Evolutionary conservation across 2,329 filamentous ascomycete genomes (phyloP), one percentile per base, ranked within the genome.

Genomic region (Cladophialophora psammophila): DNA sequence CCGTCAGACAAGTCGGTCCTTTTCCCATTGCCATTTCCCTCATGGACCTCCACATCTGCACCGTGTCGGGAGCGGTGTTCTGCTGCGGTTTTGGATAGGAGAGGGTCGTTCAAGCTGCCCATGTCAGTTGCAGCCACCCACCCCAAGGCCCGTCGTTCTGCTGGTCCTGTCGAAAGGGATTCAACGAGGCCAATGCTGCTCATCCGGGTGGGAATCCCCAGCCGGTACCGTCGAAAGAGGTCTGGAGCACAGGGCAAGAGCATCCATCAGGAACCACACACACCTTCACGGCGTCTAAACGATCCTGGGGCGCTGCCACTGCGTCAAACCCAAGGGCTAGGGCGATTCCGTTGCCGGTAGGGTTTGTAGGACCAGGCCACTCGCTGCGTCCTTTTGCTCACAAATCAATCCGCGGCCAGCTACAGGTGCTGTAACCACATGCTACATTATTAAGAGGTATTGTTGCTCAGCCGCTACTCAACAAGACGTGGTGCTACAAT

Each of bases 351-450:
- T 40, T 20, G 50, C 18, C 26, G 45, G 45, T 20, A 50, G 18
- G n/a, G 31, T n/a, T 26, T n/a, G 58, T 60, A 48, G 53, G 38
- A 68, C 66, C 42, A 48, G 48, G 32, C 53, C 20, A 53, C 55
- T 55, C 52, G 63, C 57, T 64, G 63, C 65, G n/a, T 59, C 32
- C 35, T 58, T 48, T 52, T 62, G 58, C 60, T 63, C 62, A 63
- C 64, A 69, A 69, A 65, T 69, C 65, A 65, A 63, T 67, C 54
- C 31, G 54, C 63, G 62, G 67, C 57, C 36, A 53, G 48, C 42
- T 64, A 69, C 66, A 69, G 63, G 12, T 52, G 45, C 32, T 38
- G 50, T 53, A 52, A 56, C 60, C 60, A 63, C 38, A 64, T 54
- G 57, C 61, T 62, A 64, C 65, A 55, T 55, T 52, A 57, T 66